Percentiles rank a stretch among this genome's conserved stretches.
Evolutionary conservation across 2,329 filamentous ascomycete species (phyloP).

Genomic region (Pseudogymnoascus sp.): DNA sequence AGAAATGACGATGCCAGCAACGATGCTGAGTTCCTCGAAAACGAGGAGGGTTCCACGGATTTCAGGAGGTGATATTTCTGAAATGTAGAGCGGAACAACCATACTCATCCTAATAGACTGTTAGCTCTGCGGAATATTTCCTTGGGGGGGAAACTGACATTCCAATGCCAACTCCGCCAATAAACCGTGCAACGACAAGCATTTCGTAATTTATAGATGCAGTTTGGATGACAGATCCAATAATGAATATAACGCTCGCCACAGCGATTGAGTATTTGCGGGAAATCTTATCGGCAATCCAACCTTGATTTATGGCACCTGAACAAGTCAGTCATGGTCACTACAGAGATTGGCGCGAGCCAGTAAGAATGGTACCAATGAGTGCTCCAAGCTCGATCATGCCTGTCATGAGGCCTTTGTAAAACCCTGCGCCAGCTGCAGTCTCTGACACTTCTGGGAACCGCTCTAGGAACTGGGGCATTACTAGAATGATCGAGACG

Average conservation of each 20-base stretch:
- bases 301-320: constrained; percentile 38
- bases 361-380: constrained; percentile 12
- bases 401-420: constrained; percentile 36
- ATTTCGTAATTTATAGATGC: constrained; percentile 42
- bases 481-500: constrained; percentile 32
- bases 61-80: constrained; percentile 39
- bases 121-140: neutral
- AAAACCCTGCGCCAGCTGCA: constrained; percentile 24
- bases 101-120: constrained; percentile 19
- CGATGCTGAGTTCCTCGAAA: constrained; percentile 30
- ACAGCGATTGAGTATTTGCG: constrained; percentile 44
- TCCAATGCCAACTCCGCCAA: constrained; percentile 45
- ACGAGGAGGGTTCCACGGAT: neutral
- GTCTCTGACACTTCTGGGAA: constrained; percentile 29
- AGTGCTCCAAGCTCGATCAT: constrained; percentile 49
- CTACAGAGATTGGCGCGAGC: neutral
- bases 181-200: constrained; percentile 41
- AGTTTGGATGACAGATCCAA: constrained; percentile 44
- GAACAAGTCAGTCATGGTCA: neutral
- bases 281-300: constrained; percentile 44
- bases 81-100: constrained; percentile 45
- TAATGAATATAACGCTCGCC: constrained; percentile 41
- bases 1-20: constrained; percentile 34
- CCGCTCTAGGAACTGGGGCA: constrained; percentile 28
- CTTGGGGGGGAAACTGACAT: constrained; percentile 31